Evolutionary conservation across 345 rosid species (phyloP).

Genomic region (Eucalyptus tenuipes): DNA sequence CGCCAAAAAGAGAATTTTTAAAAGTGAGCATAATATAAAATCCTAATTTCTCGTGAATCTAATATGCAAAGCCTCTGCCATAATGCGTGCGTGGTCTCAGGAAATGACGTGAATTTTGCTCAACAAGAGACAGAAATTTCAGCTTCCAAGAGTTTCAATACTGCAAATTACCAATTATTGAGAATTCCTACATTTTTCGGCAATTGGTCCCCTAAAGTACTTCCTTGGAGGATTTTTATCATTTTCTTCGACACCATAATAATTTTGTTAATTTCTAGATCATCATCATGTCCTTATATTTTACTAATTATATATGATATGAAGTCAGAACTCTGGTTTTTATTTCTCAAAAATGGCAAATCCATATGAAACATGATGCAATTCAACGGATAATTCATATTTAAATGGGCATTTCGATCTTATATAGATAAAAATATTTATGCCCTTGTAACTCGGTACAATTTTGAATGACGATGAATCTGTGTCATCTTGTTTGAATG

Average conservation of each 20-base stretch:
- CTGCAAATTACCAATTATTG: neutral
- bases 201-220: neutral
- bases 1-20: neutral
- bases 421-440: neutral
- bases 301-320: neutral
- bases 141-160: neutral
- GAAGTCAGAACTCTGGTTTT: neutral
- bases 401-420: neutral
- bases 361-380: neutral
- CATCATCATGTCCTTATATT: neutral
- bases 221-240: neutral
- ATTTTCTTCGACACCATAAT: neutral
- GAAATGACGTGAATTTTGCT: neutral
- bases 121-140: neutral
- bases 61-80: neutral
- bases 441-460: neutral
- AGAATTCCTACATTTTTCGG: neutral
- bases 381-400: neutral
- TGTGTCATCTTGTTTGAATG: no score
- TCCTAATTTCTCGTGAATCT: neutral
- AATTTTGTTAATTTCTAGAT: neutral
- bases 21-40: neutral
- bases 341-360: neutral
- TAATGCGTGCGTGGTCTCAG: neutral
- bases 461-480: no score